Percentiles rank a stretch among this genome's conserved stretches.
These are phyloP conservation scores for Vanrija sp. DNA, from an alignment of 1,284 basidiomycete genomes.

Conservation along the genomic window DNA sequence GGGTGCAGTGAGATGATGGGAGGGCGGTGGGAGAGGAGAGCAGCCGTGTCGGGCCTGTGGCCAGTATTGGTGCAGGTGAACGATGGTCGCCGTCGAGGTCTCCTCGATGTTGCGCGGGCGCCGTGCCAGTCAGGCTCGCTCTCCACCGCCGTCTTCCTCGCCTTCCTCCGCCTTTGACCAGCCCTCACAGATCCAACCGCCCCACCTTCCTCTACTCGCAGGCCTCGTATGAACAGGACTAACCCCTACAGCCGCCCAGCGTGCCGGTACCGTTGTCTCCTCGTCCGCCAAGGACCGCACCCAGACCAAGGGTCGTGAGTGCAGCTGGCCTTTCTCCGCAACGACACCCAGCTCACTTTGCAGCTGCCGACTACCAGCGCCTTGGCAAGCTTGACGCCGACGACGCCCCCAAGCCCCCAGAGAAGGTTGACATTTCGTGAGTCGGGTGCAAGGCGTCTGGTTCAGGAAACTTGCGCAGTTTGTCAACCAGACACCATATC, in stretches of 20 bases:
- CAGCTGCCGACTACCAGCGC: slow-evolving; percentile 85
- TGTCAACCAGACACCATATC: background rate
- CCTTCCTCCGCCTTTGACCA: too few species aligned
- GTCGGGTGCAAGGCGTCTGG: slow-evolving; percentile 9
- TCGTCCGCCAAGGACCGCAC: slow-evolving; percentile 20
- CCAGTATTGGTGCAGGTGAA: too few species aligned
- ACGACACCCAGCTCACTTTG: background rate
- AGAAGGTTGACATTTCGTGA: slow-evolving; percentile 61
- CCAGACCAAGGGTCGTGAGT: slow-evolving; percentile 12
- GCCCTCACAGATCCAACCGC: too few species aligned
- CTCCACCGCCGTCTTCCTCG: background rate
- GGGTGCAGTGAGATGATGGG: too few species aligned
- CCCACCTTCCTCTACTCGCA: background rate
- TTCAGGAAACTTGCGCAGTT: background rate
- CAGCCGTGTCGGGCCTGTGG: too few species aligned
- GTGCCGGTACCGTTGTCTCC: slow-evolving; percentile 19
- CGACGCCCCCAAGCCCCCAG: slow-evolving; percentile 92
- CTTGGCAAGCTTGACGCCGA: slow-evolving; percentile 92
- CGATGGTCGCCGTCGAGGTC: too few species aligned
- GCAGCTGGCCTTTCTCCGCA: background rate
- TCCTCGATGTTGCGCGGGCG: too few species aligned
- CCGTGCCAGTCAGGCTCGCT: too few species aligned
- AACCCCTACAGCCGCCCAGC: slow-evolving; percentile 11
- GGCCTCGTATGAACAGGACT: background rate
- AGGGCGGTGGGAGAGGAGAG: too few species aligned